These are phyloP conservation scores for Agrocybe praecox DNA, from an alignment of 768 basidiomycete species.

Conservation along the genomic window DNA sequence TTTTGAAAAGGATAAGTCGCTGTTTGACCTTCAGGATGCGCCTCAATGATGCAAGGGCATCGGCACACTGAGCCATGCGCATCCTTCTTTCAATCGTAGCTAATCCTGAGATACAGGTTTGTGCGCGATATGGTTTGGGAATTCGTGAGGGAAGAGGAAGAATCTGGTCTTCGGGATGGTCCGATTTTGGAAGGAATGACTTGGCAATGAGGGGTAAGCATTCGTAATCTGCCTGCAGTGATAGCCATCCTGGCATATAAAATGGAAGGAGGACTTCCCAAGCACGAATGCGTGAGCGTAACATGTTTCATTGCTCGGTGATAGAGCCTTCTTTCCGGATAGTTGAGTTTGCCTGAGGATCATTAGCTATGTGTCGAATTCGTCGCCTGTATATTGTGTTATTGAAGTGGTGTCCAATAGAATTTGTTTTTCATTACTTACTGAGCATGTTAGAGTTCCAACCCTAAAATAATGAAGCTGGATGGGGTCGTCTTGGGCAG, in stretches of 20 bases:
- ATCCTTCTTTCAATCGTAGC: constrained; percentile 8
- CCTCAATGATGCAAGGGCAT: constrained; percentile 4
- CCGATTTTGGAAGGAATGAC: background rate
- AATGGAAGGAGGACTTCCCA: background rate
- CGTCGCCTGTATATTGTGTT: background rate
- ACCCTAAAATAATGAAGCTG: background rate
- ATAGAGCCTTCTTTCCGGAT: constrained; percentile 1
- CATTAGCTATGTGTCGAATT: no score
- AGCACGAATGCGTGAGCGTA: background rate
- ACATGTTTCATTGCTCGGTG: background rate
- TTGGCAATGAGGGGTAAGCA: background rate
- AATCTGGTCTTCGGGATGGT: background rate
- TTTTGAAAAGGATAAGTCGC: constrained; percentile 8
- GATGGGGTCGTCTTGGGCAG: background rate
- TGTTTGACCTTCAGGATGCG: constrained; percentile 8
- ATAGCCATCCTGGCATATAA: constrained; percentile 13
- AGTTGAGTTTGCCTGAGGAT: no score
- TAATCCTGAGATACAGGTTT: background rate
- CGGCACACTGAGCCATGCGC: constrained; percentile 6
- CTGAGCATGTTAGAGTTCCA: constrained; percentile 5
- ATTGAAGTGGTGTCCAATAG: background rate
- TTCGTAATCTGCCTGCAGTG: background rate
- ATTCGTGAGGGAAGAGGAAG: constrained; percentile 11
- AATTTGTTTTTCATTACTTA: constrained; percentile 4
- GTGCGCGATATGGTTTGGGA: background rate